Evolutionary conservation across 2,329 filamentous ascomycete genomes (phyloP), one percentile per base, ranked within the genome.

Genomic region (Chaetomium strumarium): DNA sequence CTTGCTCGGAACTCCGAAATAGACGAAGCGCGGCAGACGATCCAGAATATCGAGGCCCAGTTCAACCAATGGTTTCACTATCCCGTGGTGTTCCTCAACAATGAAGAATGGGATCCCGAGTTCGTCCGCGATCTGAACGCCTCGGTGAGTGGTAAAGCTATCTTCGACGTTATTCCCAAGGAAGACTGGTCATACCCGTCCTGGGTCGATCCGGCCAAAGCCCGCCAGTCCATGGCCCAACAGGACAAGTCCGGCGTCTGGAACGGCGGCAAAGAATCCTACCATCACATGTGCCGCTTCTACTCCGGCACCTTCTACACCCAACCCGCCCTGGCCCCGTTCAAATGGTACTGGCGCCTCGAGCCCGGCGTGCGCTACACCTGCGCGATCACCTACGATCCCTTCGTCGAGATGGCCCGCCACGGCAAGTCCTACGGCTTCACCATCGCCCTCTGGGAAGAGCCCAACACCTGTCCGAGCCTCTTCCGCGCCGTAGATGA

Each of bases 11-110:
- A 76, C 57, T 62, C 63, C 12, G 73, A 76, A 58, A 63, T 70
- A 6, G 58, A 68, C 13, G 64, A 67, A 51, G 72, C 71, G 1
- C 67, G 67, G 44, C 60, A 64, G 42, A 70, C 72, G 1, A 62
- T 75, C 40, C 57, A 59, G n/a, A 71, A 67, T 29, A 66, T 76
- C 49, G 72, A 76, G 61, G 56, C 60, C 31, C 69, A 71, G 52
- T 76, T 74, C 64, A 76, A 76, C 64, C 65, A 66, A 48, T 73
- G 71, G 68, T 75, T 72, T 61, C 64, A 72, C 53, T 76, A 76
- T 57, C 73, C 72, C 4, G 67, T 72, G 52, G 56, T 76, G 19
- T 75, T 76, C 55, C 66, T 76, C 52, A 76, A 76, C 62, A 67
- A 76, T 63, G 65, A 74, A 51, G 62, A 65, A 10, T 76, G 70